These are phyloP conservation scores for Sarcodon aspratus DNA, from an alignment of 768 basidiomycete genomes.

Conservation along the genomic window DNA sequence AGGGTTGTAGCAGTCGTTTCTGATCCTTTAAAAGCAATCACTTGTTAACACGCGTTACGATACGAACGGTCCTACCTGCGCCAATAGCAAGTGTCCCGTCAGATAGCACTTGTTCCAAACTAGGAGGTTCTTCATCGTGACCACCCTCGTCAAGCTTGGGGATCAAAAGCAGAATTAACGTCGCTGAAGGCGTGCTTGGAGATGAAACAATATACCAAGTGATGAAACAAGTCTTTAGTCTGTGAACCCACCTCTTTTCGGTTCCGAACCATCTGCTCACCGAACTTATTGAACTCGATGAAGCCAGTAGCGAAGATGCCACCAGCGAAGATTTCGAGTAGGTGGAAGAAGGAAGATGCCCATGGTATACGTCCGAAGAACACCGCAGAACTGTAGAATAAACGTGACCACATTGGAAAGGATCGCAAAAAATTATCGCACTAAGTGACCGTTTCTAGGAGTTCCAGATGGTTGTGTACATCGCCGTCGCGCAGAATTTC, in stretches of 20 bases:
- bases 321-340: too few species aligned
- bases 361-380: too few species aligned
- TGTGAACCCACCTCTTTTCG: neutral
- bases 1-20: slow-evolving; percentile 35
- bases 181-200: neutral
- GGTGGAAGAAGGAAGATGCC: too few species aligned
- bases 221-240: neutral
- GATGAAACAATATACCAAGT: neutral
- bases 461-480: neutral
- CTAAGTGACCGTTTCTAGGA: neutral
- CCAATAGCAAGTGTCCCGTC: slow-evolving; percentile 26
- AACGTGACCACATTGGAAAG: neutral
- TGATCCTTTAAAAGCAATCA: slow-evolving; percentile 6
- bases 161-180: neutral
- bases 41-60: too few species aligned
- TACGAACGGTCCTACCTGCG: slow-evolving; percentile 19
- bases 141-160: slow-evolving; percentile 16
- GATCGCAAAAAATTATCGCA: neutral
- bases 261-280: neutral
- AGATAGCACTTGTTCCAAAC: slow-evolving; percentile 19
- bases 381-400: neutral
- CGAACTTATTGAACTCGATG: neutral
- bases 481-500: neutral
- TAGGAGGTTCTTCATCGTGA: slow-evolving; percentile 14
- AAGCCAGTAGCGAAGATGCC: too few species aligned